Evolutionary conservation across 148 eudicot species (phyloP), one percentile per base, ranked within the genome.

Genomic region (Rhododendron mucronatum): DNA sequence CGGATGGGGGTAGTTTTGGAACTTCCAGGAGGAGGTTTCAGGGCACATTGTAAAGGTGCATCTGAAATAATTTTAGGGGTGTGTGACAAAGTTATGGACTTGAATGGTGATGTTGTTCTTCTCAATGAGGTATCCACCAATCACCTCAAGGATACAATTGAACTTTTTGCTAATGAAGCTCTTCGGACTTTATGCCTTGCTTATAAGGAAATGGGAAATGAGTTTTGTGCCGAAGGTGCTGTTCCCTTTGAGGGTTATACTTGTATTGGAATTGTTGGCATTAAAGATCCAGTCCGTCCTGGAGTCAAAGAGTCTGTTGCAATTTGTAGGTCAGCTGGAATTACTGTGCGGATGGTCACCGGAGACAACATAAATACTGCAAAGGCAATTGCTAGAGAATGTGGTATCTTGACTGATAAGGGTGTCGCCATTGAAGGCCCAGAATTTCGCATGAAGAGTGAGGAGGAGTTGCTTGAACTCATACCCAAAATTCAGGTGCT

Each of bases 311-410:
- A 92, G 15, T 98, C 99, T 33, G 99, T 97, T 84, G 83, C 83
- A 89, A 93, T 96, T 61, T 97, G 99, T 92, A 91, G 95, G 86
- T 95, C 91, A 48, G 98, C 98, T 85, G 99, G 99, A 84, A 94
- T 97, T 71, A 91, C 92, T 55, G 99, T 97, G 84, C 93, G 99
- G 21, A 95, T 97, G 99, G 95, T 97, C 86, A 97, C 99, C 35
- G 99, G 99, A 87, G 99, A 96, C 78, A 96, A 96, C 61, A 94
- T 95, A n/a, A 91, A 96, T 84, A 96, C 99, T 51, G 99, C 99
- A 50, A 95, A 91, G 87, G 99, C 99, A 81, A 97, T 97, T 83
- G 99, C 99, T 61, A 94, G 89, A 89, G 99, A 97, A 91, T 97
- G 99, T 88, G 98, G 98, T 51, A 97, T 97, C 87, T 90, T 97